phyloP scores from a whole-genome alignment of 306 rosid species.

The Parietaria judaica region DNA sequence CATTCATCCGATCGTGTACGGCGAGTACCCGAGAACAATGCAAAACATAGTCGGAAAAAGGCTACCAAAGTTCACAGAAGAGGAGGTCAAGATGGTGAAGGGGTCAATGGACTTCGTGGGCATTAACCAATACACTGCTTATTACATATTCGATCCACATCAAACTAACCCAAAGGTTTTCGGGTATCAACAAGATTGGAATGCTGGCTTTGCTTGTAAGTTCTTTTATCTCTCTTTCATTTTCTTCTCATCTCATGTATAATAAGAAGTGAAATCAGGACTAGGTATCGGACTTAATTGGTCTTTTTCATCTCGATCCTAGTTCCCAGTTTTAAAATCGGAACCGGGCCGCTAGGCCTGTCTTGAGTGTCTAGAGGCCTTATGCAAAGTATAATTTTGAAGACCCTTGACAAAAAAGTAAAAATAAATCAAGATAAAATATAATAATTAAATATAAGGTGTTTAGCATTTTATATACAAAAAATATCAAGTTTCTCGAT shows the following conservation, averaged over 20 bases:
- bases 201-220: conserved; percentile 80
- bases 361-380: too few species aligned
- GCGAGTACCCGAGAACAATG: conserved; percentile 83
- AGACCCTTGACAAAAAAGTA: too few species aligned
- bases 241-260: not conserved
- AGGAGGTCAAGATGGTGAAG: conserved; percentile 72
- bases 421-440: too few species aligned
- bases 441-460: too few species aligned
- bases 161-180: conserved; percentile 39
- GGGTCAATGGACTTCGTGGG: conserved; percentile 79
- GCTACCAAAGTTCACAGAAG: conserved; percentile 72
- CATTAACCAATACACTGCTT: conserved; percentile 75
- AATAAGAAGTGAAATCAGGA: too few species aligned
- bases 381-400: too few species aligned
- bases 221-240: conserved; percentile 10
- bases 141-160: conserved; percentile 55
- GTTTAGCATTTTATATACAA: too few species aligned
- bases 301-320: too few species aligned
- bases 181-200: conserved; percentile 83
- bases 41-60: conserved; percentile 67
- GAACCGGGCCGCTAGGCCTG: too few species aligned
- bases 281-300: too few species aligned
- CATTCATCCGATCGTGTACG: conserved; percentile 80
- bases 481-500: not conserved
- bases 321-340: too few species aligned